Conservation (phyloP, 2,329 filamentous ascomycete species). For the Chaetomium strumarium region DNA sequence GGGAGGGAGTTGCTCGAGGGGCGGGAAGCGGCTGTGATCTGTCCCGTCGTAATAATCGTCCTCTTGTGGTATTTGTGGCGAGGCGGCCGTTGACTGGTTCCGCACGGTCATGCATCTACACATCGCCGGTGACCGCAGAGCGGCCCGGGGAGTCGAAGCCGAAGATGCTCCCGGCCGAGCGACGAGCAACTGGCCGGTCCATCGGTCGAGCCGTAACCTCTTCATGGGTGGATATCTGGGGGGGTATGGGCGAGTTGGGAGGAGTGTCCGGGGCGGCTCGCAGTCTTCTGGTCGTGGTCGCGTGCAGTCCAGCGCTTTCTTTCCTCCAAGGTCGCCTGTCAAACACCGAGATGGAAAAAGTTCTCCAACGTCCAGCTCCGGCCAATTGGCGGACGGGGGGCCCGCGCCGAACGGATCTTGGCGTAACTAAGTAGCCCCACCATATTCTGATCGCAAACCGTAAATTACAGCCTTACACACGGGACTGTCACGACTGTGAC, state of each 20-base stretch:
- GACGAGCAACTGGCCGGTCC: constrained; percentile 55
- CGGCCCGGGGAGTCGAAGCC: constrained; percentile 19
- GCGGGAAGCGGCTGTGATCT: constrained; percentile 24
- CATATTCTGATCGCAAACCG: neutral
- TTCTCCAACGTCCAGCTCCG: constrained; percentile 24
- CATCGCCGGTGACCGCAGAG: constrained; percentile 15
- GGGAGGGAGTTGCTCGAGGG: constrained; percentile 31
- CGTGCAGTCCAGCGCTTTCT: constrained; percentile 7
- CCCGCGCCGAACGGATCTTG: constrained; percentile 18
- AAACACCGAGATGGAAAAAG: constrained; percentile 25
- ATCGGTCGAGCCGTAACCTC: constrained; percentile 55
- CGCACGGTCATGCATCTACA: constrained; percentile 22
- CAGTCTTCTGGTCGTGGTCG: constrained; percentile 2
- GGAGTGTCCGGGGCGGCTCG: neutral
- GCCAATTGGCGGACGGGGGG: constrained; percentile 17
- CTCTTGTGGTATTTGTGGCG: constrained; percentile 16
- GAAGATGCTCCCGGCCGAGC: constrained; percentile 36
- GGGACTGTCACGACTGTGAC: no score
- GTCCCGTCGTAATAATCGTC: constrained; percentile 27
- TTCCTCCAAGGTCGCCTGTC: constrained; percentile 16
- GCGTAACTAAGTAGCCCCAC: neutral
- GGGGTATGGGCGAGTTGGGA: constrained; percentile 2
- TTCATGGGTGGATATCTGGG: constrained; percentile 41
- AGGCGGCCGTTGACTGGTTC: constrained; percentile 29
- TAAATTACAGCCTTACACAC: neutral